Conservation (phyloP, 257 asterid species). For the Solanum appendiculatum region DNA sequence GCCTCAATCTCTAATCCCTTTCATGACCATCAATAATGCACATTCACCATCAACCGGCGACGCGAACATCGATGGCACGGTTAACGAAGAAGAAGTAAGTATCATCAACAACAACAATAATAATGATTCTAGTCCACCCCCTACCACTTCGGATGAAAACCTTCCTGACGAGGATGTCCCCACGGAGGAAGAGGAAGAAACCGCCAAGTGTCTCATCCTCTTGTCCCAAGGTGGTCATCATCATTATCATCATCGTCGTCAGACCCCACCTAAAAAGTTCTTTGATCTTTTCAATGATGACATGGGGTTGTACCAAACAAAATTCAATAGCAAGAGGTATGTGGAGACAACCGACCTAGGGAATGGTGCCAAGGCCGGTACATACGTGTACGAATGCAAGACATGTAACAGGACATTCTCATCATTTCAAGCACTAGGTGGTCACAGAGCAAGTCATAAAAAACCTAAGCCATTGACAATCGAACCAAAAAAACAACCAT, state of each 20-base stretch:
- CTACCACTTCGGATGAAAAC: background rate
- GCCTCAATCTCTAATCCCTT: constrained; percentile 25
- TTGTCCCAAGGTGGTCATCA: constrained; percentile 46
- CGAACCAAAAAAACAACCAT: constrained; percentile 2
- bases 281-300: background rate
- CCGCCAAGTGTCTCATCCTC: constrained; percentile 77
- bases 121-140: background rate
- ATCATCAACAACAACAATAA: background rate
- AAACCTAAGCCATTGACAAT: constrained; percentile 16
- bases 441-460: constrained; percentile 75
- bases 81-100: background rate
- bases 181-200: constrained; percentile 56
- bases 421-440: constrained; percentile 93
- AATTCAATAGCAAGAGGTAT: constrained; percentile 32
- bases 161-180: background rate
- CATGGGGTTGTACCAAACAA: background rate
- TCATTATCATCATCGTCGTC: background rate
- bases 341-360: constrained; percentile 11
- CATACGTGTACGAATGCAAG: constrained; percentile 60
- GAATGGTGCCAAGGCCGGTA: constrained; percentile 22
- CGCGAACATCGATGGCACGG: background rate
- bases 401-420: constrained; percentile 61
- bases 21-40: constrained; percentile 12
- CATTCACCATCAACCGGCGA: constrained; percentile 8
- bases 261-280: background rate